Evolutionary conservation across 2,329 filamentous ascomycete species (phyloP).

Genomic region (Pseudopithomyces maydicus): DNA sequence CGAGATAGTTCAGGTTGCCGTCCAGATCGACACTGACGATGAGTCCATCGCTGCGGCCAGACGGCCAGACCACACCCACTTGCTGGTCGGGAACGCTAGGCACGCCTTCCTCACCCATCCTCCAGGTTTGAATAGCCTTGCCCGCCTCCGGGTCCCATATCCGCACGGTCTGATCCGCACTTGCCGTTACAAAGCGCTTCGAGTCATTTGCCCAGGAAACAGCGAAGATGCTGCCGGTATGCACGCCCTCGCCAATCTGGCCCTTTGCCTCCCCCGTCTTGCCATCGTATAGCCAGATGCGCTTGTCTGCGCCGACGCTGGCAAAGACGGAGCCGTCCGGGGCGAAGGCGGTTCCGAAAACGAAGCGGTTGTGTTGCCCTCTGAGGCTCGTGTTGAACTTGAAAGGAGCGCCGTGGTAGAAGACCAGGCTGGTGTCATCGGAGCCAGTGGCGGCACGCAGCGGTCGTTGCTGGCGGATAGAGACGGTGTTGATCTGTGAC

Average conservation of each 20-base stretch:
- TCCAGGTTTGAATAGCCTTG: conserved; percentile 80
- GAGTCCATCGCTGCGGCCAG: conserved; percentile 79
- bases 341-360: conserved; percentile 86
- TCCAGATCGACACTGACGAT: conserved; percentile 88
- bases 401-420: conserved; percentile 92
- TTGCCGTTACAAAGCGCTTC: conserved; percentile 84
- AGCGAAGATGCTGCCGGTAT: conserved; percentile 91
- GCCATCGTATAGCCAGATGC: conserved; percentile 93
- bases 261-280: conserved; percentile 86
- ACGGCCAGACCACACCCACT: conserved; percentile 90
- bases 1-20: conserved; percentile 88
- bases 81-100: conserved; percentile 83
- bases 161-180: conserved; percentile 92
- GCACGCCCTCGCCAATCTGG: conserved; percentile 80
- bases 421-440: conserved; percentile 88
- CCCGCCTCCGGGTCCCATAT: conserved; percentile 89
- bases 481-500: conserved; percentile 86
- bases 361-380: conserved; percentile 83
- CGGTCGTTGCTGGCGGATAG: conserved; percentile 88
- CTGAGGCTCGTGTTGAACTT: conserved; percentile 88
- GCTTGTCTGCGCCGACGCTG: conserved; percentile 89
- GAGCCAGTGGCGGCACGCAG: conserved; percentile 88
- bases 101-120: conserved; percentile 74
- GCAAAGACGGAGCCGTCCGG: conserved; percentile 83
- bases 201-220: conserved; percentile 90